phyloP scores from a whole-genome alignment of 495 filamentous ascomycete species.

The Aspergillus avenaceus region DNA sequence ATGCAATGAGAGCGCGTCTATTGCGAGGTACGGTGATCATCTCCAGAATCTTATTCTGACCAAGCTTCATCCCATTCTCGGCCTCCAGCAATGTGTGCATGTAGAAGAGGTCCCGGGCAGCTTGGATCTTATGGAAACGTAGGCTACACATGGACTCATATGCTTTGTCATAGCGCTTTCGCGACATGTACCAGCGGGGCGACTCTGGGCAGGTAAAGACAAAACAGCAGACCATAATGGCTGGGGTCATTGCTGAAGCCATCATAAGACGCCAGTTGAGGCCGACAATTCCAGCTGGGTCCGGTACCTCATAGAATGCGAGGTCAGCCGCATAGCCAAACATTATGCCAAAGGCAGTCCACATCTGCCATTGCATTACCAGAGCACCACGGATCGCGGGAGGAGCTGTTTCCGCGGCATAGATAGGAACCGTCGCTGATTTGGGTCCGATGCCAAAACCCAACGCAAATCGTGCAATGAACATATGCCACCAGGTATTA shows the following conservation, averaged over 20 bases:
- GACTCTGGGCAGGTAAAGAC: conserved; percentile 74
- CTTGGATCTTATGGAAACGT: conserved; percentile 68
- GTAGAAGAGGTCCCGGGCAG: conserved; percentile 78
- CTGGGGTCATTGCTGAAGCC: conserved; percentile 68
- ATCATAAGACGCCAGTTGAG: conserved; percentile 85
- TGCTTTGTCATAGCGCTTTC: conserved; percentile 60
- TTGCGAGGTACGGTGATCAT: conserved; percentile 72
- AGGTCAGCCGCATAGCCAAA: conserved; percentile 71
- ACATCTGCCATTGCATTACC: conserved; percentile 84
- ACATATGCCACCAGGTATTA: conserved; percentile 71
- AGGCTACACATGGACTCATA: conserved; percentile 62
- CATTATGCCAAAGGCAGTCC: conserved; percentile 83
- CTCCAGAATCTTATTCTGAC: conserved; percentile 61
- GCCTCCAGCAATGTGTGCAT: conserved; percentile 69
- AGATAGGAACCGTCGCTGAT: conserved; percentile 73
- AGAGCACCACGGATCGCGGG: conserved; percentile 72
- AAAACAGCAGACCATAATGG: conserved; percentile 5
- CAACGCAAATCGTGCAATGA: conserved; percentile 66
- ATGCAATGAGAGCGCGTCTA: conserved; percentile 68
- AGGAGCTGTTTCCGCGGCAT: conserved; percentile 73
- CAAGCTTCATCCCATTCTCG: conserved; percentile 52
- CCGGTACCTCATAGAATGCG: conserved; percentile 61
- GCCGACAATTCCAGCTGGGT: conserved; percentile 46
- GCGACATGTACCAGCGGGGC: conserved; percentile 75
- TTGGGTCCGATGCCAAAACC: conserved; percentile 81